These are phyloP conservation scores for Bromus sterilis DNA, from an alignment of 176 grass and related monocot genomes.

Conservation along the genomic window DNA sequence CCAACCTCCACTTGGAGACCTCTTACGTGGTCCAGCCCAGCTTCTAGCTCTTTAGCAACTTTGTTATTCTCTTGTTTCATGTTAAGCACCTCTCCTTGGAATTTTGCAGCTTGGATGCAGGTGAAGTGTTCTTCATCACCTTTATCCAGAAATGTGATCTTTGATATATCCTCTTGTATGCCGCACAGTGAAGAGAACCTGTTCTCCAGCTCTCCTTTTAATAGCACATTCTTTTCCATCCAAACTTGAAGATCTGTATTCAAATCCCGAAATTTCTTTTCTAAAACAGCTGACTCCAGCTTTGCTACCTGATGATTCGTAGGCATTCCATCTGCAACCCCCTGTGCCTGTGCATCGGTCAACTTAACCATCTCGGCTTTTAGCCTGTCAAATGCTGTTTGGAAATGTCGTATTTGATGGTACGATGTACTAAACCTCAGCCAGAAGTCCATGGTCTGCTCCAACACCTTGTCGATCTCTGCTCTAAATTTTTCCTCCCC, in stretches of 20 bases:
- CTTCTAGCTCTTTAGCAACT: constrained; percentile 60
- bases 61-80: constrained; percentile 78
- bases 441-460: constrained; percentile 71
- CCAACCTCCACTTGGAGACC: constrained; percentile 55
- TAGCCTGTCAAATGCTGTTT: constrained; percentile 48
- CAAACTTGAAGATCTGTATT: constrained; percentile 76
- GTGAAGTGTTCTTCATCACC: constrained; percentile 32
- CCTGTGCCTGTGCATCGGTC: constrained; percentile 25
- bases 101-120: constrained; percentile 45
- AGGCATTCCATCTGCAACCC: background rate
- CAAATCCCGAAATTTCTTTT: constrained; percentile 61
- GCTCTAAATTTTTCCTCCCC: constrained; percentile 53
- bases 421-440: constrained; percentile 70
- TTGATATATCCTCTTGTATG: constrained; percentile 66
- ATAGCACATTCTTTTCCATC: constrained; percentile 63
- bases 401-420: constrained; percentile 56
- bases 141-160: constrained; percentile 19
- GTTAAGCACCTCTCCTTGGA: constrained; percentile 67
- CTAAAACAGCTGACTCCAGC: constrained; percentile 35
- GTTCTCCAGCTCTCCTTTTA: constrained; percentile 62
- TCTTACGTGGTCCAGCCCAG: constrained; percentile 58
- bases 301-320: constrained; percentile 36
- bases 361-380: constrained; percentile 47
- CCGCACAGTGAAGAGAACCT: constrained; percentile 53
- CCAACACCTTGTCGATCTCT: constrained; percentile 51